Conservation (phyloP, 1,284 basidiomycete genomes). For the Tremellales sp. region DNA sequence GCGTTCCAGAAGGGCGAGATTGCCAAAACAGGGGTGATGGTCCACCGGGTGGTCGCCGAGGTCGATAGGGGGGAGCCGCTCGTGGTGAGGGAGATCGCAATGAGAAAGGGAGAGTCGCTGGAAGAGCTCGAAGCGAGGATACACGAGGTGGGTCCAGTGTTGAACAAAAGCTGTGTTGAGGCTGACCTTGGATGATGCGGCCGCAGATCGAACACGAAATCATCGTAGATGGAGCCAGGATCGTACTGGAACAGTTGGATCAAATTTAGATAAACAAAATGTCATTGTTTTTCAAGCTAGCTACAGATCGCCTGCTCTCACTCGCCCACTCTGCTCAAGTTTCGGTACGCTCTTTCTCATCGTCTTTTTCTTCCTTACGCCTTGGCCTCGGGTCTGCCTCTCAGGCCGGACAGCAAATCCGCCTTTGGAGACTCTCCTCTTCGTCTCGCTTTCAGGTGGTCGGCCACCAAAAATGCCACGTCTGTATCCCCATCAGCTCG, state of each 20-base stretch:
- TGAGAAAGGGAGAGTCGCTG: slow-evolving; percentile 67
- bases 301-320: too few species aligned
- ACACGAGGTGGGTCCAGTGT: slow-evolving; percentile 57
- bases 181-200: too few species aligned
- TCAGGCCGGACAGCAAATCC: slow-evolving; percentile 28
- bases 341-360: background rate
- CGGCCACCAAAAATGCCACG: slow-evolving; percentile 51
- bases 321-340: background rate
- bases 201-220: slow-evolving; percentile 73
- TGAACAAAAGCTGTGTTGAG: background rate
- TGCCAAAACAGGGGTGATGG: slow-evolving; percentile 78
- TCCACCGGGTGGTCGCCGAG: slow-evolving; percentile 88
- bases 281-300: too few species aligned
- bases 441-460: slow-evolving; percentile 46
- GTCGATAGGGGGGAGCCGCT: slow-evolving; percentile 90
- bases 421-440: slow-evolving; percentile 41
- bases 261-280: background rate
- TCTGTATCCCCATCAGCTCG: slow-evolving; percentile 27
- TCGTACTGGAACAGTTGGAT: slow-evolving; percentile 57
- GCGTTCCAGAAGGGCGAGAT: slow-evolving; percentile 81
- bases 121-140: slow-evolving; percentile 74
- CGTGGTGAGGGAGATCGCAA: slow-evolving; percentile 71
- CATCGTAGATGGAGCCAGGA: slow-evolving; percentile 77
- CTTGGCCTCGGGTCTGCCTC: slow-evolving; percentile 21
- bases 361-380: background rate